phyloP scores from a whole-genome alignment of 2,329 filamentous ascomycete genomes.

The Fusarium transvaalense region DNA sequence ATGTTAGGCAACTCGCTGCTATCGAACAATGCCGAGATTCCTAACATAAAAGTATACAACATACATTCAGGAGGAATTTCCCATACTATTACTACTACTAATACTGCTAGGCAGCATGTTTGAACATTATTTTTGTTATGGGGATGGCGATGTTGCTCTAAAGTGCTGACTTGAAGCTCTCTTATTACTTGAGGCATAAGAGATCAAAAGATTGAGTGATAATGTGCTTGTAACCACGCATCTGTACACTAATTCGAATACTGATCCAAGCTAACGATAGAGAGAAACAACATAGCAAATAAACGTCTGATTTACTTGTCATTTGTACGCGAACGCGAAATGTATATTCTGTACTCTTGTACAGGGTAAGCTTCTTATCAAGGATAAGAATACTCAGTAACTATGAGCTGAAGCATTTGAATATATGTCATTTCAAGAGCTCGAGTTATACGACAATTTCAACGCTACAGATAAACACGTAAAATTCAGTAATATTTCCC shows the following conservation, averaged over 20 bases:
- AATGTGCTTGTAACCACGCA: not conserved
- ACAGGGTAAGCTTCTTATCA: not conserved
- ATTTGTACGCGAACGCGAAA: not conserved
- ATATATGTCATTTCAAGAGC: not conserved
- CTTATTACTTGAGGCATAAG: too few species aligned
- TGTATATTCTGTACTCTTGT: not conserved
- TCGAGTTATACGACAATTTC: too few species aligned
- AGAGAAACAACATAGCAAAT: not conserved
- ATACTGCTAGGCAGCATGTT: too few species aligned
- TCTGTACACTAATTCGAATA: not conserved
- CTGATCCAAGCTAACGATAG: accelerated
- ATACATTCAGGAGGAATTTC: too few species aligned
- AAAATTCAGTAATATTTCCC: too few species aligned
- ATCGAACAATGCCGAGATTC: not conserved
- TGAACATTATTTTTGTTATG: too few species aligned
- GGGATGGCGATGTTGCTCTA: too few species aligned
- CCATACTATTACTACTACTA: too few species aligned
- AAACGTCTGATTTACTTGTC: not conserved
- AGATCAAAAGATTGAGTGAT: not conserved
- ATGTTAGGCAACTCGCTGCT: not conserved
- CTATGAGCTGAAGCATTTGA: too few species aligned
- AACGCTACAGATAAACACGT: too few species aligned
- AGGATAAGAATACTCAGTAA: not conserved
- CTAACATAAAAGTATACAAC: not conserved
- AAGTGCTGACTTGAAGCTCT: too few species aligned